These are phyloP conservation scores for Ganoderma sinense DNA, from an alignment of 1,284 basidiomycete genomes.

Conservation along the genomic window DNA sequence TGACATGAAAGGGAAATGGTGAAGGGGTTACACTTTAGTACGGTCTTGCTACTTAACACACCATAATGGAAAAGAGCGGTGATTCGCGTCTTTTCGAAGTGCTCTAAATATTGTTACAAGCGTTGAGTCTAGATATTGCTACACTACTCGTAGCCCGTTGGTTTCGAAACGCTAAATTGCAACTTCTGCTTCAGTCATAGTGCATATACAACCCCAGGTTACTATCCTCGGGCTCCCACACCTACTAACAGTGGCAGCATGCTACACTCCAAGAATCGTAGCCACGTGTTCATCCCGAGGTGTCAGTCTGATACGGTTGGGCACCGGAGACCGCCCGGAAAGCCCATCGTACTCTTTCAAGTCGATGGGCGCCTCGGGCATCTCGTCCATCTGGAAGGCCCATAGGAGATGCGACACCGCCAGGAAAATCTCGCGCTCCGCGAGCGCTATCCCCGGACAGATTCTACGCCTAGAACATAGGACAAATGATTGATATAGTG, in stretches of 20 bases:
- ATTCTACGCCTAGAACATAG: slow-evolving; percentile 32
- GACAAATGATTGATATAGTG: not conserved
- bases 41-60: no score
- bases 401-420: slow-evolving; percentile 39
- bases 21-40: no score
- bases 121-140: no score
- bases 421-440: slow-evolving; percentile 49
- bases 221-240: not conserved
- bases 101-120: no score
- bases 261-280: not conserved
- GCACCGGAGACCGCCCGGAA: slow-evolving; percentile 23
- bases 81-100: no score
- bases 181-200: no score
- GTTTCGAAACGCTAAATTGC: no score
- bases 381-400: slow-evolving; percentile 19
- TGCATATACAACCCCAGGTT: no score
- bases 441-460: slow-evolving; percentile 35
- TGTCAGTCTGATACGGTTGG: slow-evolving; percentile 13
- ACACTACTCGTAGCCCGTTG: no score
- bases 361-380: slow-evolving; percentile 21
- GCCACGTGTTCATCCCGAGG: slow-evolving; percentile 18
- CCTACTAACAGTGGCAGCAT: not conserved
- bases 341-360: slow-evolving; percentile 26
- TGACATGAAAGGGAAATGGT: no score
- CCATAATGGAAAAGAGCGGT: no score